A percentile compares a stretch with the other conserved stretches of the same genome.
Evolutionary conservation across 2,329 filamentous ascomycete species (phyloP).

Genomic region (Pseudopithomyces maydicus): DNA sequence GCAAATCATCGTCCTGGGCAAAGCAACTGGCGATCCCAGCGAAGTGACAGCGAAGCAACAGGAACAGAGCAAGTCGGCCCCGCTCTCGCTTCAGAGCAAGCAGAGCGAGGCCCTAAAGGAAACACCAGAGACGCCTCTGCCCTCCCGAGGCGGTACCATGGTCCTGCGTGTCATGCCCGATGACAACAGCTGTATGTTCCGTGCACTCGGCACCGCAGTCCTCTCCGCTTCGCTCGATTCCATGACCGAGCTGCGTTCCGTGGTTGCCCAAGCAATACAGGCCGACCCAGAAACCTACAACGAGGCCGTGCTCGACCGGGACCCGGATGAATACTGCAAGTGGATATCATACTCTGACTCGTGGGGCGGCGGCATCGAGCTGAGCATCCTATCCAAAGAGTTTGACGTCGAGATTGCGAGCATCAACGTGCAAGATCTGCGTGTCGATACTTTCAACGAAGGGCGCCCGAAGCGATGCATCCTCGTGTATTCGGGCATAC

Average conservation of each 20-base stretch:
- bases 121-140: conserved; percentile 65
- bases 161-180: conserved; percentile 95
- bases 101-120: conserved; percentile 56
- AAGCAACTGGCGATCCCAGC: conserved; percentile 45
- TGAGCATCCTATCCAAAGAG: conserved; percentile 81
- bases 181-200: conserved; percentile 94
- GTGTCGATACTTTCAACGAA: conserved; percentile 80
- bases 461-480: conserved; percentile 69
- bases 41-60: conserved; percentile 23
- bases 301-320: conserved; percentile 74
- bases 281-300: conserved; percentile 73
- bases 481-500: conserved; percentile 88
- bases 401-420: conserved; percentile 86
- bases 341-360: conserved; percentile 80
- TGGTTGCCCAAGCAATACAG: conserved; percentile 81
- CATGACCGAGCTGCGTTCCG: conserved; percentile 73
- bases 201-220: conserved; percentile 82
- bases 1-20: conserved; percentile 66
- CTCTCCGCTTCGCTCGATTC: conserved; percentile 65
- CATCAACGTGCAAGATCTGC: conserved; percentile 74
- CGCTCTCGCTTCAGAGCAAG: conserved; percentile 50
- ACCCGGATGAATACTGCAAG: conserved; percentile 74
- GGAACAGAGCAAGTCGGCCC: conserved; percentile 37
- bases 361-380: conserved; percentile 92
- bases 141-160: conserved; percentile 60